Evolutionary conservation across 352 stramenopile genomes (phyloP).

Genomic region (Phytopythium kandeliae): DNA sequence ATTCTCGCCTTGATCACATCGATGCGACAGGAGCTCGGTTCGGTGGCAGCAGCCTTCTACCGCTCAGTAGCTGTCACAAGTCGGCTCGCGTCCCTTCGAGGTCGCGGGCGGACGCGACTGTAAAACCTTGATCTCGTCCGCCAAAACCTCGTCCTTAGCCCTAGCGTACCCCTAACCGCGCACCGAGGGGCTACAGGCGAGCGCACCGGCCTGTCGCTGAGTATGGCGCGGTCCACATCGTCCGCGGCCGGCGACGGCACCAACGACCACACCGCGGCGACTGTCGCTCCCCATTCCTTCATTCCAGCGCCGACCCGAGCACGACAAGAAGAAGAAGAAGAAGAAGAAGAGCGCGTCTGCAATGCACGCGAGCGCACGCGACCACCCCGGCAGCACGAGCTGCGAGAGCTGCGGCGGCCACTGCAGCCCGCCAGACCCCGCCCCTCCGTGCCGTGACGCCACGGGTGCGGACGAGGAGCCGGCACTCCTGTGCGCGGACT

Average conservation of each 20-base stretch:
- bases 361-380: not conserved
- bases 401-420: slow-evolving; percentile 33
- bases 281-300: slow-evolving; percentile 23
- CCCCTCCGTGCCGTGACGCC: not conserved
- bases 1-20: not conserved
- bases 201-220: slow-evolving; percentile 12
- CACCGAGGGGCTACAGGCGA: slow-evolving; percentile 7
- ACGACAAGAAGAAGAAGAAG: slow-evolving; percentile 10
- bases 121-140: slow-evolving; percentile 13
- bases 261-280: slow-evolving; percentile 5
- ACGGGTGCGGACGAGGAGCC: not conserved
- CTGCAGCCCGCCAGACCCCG: slow-evolving; percentile 7
- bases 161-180: not conserved
- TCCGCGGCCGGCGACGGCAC: slow-evolving; percentile 7
- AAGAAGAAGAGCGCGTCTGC: slow-evolving; percentile 2
- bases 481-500: not conserved
- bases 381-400: slow-evolving; percentile 30
- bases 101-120: not conserved
- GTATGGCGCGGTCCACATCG: slow-evolving; percentile 18
- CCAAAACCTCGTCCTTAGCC: slow-evolving; percentile 9
- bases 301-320: slow-evolving; percentile 16
- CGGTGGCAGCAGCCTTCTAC: slow-evolving; percentile 5
- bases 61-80: not conserved
- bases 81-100: slow-evolving; percentile 9
- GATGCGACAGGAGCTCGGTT: not conserved